phyloP scores from a whole-genome alignment of 75 land plant genomes.

The Larix kaempferi region DNA sequence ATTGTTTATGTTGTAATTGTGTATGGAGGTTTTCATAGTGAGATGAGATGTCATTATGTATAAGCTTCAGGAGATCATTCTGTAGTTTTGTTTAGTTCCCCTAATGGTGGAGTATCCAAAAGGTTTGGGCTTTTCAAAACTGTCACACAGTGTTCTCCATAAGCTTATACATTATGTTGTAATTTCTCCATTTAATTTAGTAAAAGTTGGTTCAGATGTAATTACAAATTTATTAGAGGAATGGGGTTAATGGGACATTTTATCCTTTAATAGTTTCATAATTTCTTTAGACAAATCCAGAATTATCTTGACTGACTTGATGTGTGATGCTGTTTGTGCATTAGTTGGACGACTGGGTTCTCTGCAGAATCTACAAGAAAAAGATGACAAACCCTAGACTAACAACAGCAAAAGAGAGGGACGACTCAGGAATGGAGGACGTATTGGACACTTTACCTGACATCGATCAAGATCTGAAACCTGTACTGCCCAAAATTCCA shows the following conservation, averaged over 20 bases:
- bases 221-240: too few species aligned
- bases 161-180: background rate
- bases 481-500: background rate
- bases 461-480: background rate
- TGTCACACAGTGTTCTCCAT: background rate
- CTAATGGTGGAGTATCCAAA: background rate
- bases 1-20: too few species aligned
- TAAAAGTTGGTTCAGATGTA: background rate
- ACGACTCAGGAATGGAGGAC: slow-evolving; percentile 4
- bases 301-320: background rate
- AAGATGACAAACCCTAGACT: slow-evolving; percentile 1
- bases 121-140: too few species aligned
- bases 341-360: slow-evolving; percentile 44
- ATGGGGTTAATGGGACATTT: background rate
- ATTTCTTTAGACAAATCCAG: background rate
- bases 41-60: too few species aligned
- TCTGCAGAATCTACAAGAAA: slow-evolving; percentile 49
- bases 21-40: too few species aligned
- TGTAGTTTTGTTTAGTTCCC: too few species aligned
- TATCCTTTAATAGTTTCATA: too few species aligned
- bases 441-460: slow-evolving; percentile 3
- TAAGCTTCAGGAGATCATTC: too few species aligned
- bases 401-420: background rate
- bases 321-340: background rate
- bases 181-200: background rate